Base-by-base conservation (phyloP, 2,329 filamentous ascomycete genomes). In the Polychaeton citri region DNA sequence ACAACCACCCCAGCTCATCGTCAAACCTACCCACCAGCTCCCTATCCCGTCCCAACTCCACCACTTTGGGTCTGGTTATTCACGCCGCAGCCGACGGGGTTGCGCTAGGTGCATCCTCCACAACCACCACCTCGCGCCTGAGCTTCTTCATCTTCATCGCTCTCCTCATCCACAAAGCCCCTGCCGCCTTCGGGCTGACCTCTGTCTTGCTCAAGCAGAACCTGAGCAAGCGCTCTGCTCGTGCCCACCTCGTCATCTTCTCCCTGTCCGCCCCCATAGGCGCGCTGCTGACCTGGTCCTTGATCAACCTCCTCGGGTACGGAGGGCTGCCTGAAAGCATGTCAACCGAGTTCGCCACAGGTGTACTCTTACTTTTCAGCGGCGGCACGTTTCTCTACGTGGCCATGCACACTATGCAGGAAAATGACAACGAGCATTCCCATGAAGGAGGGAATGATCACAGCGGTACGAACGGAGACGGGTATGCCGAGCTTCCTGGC, bases 381-480 rank as follows among this genome's bases (percentile, higher is more conserved):
- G 90, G 81, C 1, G 90, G 90, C 12, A 98, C 90, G 0, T 98
- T 98, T 54, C 61, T 98, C 80, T 95, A 96, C 53, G 90, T 98
- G 30, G 90, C 90, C 1, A 95, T 96, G 87, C 90, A 98, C 54
- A 86, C 87, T 1, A 94, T 96, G 85, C 83, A 92, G 54, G 87
- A 94, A 51, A 74, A 44, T 32, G 46, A 57, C 34, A 50, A 52
- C 20, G 52, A 42, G 69, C 75, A 35, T 75, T 74, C 50, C 50
- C 63, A 5, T 30, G 47, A 46, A 9, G 34, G 34, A 16, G 39
- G 37, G 16, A 73, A 78, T 15, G 60, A 61, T 2, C 58, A 54
- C 33, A 49, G 56, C 33, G 34, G 13, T 17, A 19, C 13, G 12
- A 19, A 32, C 12, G 30, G 18, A 5, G 12, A 19, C 12, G 13